Evolutionary conservation across 192 early-diverging fungal genomes (phyloP).

Genomic region (Diversispora eburnea): DNA sequence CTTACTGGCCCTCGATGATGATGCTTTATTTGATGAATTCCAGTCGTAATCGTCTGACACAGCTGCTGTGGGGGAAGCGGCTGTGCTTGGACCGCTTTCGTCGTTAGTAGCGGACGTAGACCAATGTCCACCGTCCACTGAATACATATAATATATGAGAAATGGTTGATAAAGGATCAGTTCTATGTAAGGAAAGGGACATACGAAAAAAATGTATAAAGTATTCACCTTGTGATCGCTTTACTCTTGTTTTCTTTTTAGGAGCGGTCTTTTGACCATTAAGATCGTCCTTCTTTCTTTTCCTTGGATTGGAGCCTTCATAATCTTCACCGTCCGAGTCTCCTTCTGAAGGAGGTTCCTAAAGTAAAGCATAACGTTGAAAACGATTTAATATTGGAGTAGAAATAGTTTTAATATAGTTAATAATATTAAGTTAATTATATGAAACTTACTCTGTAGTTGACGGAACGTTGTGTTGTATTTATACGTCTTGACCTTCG

Average conservation of each 20-base stretch:
- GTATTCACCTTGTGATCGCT: neutral
- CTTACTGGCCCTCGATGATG: conserved; percentile 26
- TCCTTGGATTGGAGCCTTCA: conserved; percentile 1
- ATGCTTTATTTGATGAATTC: neutral
- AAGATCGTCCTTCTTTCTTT: neutral
- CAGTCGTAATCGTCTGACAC: neutral
- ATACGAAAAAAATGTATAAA: neutral
- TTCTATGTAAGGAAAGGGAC: neutral
- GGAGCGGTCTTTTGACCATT: neutral
- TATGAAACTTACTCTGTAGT: conserved; percentile 16
- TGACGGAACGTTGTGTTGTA: neutral
- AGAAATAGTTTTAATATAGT: no score
- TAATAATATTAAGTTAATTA: neutral
- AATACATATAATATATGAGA: neutral
- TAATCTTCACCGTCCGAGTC: neutral
- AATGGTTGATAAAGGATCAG: neutral
- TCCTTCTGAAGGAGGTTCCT: conserved; percentile 19
- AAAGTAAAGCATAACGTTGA: neutral
- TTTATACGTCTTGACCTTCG: conserved; percentile 15
- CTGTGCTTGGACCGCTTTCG: neutral
- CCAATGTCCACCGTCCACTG: conserved; percentile 1
- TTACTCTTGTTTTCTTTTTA: conserved; percentile 8
- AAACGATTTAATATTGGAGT: neutral
- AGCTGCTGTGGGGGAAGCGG: neutral
- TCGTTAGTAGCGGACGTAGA: neutral